A percentile compares a stretch with the other conserved stretches of the same genome.
Evolutionary conservation across 1,284 basidiomycete species (phyloP).

Genomic region (Stereum hirsutum): DNA sequence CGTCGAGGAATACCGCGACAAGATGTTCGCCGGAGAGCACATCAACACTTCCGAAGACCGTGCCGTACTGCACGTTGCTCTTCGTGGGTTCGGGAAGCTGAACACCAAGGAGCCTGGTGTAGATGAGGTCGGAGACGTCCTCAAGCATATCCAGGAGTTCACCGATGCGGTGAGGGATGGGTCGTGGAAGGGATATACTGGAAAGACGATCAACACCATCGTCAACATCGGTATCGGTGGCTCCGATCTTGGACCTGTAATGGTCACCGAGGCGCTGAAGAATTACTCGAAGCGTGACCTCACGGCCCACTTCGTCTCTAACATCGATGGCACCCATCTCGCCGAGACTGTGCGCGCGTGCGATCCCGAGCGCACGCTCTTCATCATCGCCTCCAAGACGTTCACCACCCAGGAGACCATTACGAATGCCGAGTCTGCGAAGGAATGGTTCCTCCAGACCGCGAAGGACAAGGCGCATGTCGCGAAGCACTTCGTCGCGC

Average conservation of each 20-base stretch:
- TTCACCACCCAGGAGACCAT: slow-evolving; percentile 99
- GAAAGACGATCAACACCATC: slow-evolving; percentile 89
- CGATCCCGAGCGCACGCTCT: slow-evolving; percentile 90
- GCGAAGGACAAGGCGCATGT: slow-evolving; percentile 89
- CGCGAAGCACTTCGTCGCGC: slow-evolving; percentile 98
- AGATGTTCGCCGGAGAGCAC: slow-evolving; percentile 93
- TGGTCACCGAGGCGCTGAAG: slow-evolving; percentile 98
- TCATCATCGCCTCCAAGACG: slow-evolving; percentile 97
- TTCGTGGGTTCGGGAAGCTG: slow-evolving; percentile 79
- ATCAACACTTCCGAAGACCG: slow-evolving; percentile 99
- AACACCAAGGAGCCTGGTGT: slow-evolving; percentile 77
- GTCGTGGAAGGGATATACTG: slow-evolving; percentile 94
- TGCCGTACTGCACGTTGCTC: slow-evolving; percentile 91
- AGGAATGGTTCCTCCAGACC: slow-evolving; percentile 86
- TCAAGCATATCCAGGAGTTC: slow-evolving; percentile 90
- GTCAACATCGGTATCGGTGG: slow-evolving; percentile 99
- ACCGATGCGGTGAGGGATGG: slow-evolving; percentile 81
- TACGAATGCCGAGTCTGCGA: slow-evolving; percentile 92
- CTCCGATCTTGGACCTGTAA: slow-evolving; percentile 95
- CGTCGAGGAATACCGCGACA: slow-evolving; percentile 81
- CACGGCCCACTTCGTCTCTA: slow-evolving; percentile 87
- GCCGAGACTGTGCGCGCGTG: slow-evolving; percentile 81
- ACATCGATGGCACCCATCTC: slow-evolving; percentile 97
- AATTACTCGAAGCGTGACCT: slow-evolving; percentile 87
- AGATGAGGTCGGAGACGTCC: slow-evolving; percentile 76